These are phyloP conservation scores for Torulaspora quercuum DNA, from an alignment of 805 yeast genomes.

Conservation along the genomic window DNA sequence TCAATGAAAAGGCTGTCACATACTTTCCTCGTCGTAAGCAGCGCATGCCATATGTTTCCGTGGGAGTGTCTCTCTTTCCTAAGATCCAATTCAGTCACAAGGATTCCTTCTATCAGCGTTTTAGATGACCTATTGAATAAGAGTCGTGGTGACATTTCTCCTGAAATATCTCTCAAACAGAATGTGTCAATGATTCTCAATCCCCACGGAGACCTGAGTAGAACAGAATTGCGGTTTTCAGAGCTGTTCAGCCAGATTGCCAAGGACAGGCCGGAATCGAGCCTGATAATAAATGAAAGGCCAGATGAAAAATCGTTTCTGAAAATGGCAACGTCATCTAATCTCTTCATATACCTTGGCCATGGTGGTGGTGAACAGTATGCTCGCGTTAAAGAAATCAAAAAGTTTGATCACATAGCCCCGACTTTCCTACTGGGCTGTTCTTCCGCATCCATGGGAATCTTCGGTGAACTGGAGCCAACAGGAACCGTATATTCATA, in stretches of 20 bases:
- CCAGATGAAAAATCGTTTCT: conserved; percentile 59
- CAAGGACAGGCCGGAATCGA: conserved; percentile 41
- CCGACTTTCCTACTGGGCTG: conserved; percentile 81
- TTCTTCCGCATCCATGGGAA: conserved; percentile 69
- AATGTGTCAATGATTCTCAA: conserved; percentile 66
- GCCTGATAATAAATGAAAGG: conserved; percentile 48
- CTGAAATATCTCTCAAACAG: conserved; percentile 25
- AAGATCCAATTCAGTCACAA: conserved; percentile 53
- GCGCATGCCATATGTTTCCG: conserved; percentile 66
- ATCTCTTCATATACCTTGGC: conserved; percentile 75
- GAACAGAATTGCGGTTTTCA: conserved; percentile 60
- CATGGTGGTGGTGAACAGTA: conserved; percentile 97
- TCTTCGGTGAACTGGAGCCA: conserved; percentile 61
- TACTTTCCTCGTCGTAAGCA: conserved; percentile 65
- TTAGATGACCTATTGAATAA: conserved; percentile 40
- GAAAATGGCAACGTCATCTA: conserved; percentile 40
- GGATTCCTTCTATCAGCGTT: conserved; percentile 65
- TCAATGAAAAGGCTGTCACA: conserved; percentile 41
- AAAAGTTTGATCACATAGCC: conserved; percentile 44
- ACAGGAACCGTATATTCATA: conserved; percentile 75
- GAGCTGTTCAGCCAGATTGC: conserved; percentile 38
- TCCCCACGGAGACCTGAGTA: conserved; percentile 72
- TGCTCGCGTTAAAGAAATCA: conserved; percentile 53
- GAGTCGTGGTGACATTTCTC: conserved; percentile 12
- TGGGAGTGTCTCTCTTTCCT: conserved; percentile 81